phyloP scores from a whole-genome alignment of 2,329 filamentous ascomycete species.

The Orbilia brochopaga region DNA sequence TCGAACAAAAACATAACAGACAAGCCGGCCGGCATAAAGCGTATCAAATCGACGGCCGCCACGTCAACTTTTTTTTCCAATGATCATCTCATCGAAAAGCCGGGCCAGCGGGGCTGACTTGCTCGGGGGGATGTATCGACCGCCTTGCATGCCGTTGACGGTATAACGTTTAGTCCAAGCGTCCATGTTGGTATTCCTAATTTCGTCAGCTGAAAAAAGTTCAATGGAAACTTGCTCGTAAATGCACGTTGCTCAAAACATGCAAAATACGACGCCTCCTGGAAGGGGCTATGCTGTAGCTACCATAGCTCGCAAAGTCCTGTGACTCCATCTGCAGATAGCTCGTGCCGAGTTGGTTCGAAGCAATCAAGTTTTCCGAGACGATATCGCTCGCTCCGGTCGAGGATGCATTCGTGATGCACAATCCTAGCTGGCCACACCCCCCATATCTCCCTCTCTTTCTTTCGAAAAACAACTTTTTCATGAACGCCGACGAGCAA shows the following conservation, averaged over 20 bases:
- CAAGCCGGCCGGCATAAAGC: slow-evolving; percentile 46
- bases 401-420: slow-evolving; percentile 43
- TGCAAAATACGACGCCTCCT: slow-evolving; percentile 50
- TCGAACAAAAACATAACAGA: slow-evolving; percentile 47
- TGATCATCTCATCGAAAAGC: slow-evolving; percentile 52
- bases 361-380: slow-evolving; percentile 48
- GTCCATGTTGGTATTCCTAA: slow-evolving; percentile 52
- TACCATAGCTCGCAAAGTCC: slow-evolving; percentile 49
- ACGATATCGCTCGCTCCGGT: slow-evolving; percentile 50
- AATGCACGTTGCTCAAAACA: slow-evolving; percentile 51
- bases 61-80: slow-evolving; percentile 48
- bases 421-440: slow-evolving; percentile 45
- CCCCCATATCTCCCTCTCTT: no score
- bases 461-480: slow-evolving; percentile 26
- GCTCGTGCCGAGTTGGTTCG: slow-evolving; percentile 49
- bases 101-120: slow-evolving; percentile 47
- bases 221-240: slow-evolving; percentile 44
- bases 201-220: slow-evolving; percentile 51
- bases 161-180: slow-evolving; percentile 50
- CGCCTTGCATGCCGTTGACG: slow-evolving; percentile 48
- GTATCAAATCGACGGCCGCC: slow-evolving; percentile 51
- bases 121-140: slow-evolving; percentile 50
- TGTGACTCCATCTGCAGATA: slow-evolving; percentile 50
- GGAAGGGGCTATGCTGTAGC: slow-evolving; percentile 47
- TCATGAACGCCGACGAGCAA: slow-evolving; percentile 50